Conservation (phyloP, 2,329 filamentous ascomycete species). For the Leptographium lundbergii region DNA sequence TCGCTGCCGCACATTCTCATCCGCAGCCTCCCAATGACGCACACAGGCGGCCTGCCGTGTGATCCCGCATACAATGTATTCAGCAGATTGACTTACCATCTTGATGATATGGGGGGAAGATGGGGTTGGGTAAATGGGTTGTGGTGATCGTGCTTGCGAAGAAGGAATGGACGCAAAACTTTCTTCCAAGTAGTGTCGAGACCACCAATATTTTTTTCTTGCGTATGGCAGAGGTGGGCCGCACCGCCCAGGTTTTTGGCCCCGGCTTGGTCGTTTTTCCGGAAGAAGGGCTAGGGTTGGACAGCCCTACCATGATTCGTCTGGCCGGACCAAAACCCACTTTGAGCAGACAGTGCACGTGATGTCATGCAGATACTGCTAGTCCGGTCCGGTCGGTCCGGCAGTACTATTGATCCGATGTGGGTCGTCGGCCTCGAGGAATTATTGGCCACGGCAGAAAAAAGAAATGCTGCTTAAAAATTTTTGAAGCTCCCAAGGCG, state of each 20-base stretch:
- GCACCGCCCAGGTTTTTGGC: constrained; percentile 3
- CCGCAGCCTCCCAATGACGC: background rate
- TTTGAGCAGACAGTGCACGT: background rate
- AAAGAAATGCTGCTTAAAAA: constrained; percentile 1
- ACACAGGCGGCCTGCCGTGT: background rate
- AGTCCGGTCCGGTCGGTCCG: background rate
- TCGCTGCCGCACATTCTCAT: background rate
- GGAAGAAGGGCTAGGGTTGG: constrained; percentile 11
- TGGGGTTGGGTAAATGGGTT: constrained; percentile 6
- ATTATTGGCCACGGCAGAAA: constrained; percentile 10
- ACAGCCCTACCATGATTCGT: constrained; percentile 7
- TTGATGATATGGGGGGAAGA: constrained; percentile 10
- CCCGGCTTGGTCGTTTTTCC: constrained; percentile 2
- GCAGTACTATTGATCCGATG: constrained; percentile 7
- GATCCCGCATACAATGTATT: background rate
- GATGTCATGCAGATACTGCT: background rate
- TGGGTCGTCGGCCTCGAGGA: background rate
- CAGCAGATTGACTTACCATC: constrained; percentile 12
- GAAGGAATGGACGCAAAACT: constrained; percentile 5
- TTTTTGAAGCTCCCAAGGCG: constrained; percentile 1
- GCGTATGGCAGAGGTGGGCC: constrained; percentile 2
- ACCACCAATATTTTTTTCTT: constrained; percentile 12
- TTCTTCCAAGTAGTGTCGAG: constrained; percentile 4
- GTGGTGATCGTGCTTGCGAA: constrained; percentile 6
- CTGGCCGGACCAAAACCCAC: background rate